Evolutionary conservation across 495 filamentous ascomycete species (phyloP), one percentile per base, ranked within the genome.

Genomic region (Arthonia radiata): DNA sequence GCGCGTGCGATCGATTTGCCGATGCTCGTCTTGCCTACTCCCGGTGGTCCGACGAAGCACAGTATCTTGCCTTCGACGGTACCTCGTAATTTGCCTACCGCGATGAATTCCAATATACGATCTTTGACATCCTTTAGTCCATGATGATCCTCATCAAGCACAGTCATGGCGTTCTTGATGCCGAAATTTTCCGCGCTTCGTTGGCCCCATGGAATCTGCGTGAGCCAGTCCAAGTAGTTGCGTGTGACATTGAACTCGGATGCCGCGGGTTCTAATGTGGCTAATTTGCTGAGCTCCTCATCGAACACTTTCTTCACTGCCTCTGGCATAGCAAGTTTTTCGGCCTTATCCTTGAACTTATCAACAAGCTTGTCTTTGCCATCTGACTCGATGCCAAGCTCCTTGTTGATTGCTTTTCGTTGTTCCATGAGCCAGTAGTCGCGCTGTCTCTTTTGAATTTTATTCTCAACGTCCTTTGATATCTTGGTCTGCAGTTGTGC

Each of bases 381-480:
- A 40, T 99, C 86, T 3, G 77, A 86, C 47, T 94, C 89, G 30
- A 93, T 79, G 9, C 89, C 89, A 13, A 99, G 60, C 45, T 99
- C 89, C 29, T 83, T 60, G 33, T 75, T 70, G 40, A 99, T 94
- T n/a, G 80, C 89, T 52, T 93, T 94, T 82, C 94, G 89, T 41
- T 99, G 89, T 47, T 99, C 86, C 78, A 86, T 83, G 12, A 99
- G 54, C 78, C 79, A 99, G 53, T 99, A 99, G 41, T 99, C 89
- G 16, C 86, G 70, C 43, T 99, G 86, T 7, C 86, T 71, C 52
- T 94, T 93, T 38, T 89, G 82, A 31, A 99, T 99, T 52, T 91
- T 92, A 34, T 61, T 73, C 47, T 99, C 89, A 13, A 99, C 86
- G 42, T 99, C 86, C 51, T 92, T 94, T 23, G 78, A 79, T 24